Conservation (phyloP, 345 rosid species). For the Eucalyptus rudis region DNA sequence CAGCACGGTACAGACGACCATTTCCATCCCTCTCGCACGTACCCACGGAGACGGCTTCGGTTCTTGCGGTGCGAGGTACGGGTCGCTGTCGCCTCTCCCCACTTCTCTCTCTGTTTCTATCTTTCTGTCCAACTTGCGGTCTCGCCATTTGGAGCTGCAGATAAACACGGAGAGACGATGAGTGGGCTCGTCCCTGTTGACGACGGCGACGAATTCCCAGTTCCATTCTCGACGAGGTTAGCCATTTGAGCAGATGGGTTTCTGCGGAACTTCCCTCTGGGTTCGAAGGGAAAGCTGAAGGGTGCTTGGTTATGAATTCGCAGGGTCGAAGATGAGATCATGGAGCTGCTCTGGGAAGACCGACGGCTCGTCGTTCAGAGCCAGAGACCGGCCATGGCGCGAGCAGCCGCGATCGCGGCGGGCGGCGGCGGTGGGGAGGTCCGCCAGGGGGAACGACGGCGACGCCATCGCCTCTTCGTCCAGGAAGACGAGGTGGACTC, state of each 20-base stretch:
- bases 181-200: neutral
- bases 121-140: neutral
- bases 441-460: neutral
- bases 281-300: neutral
- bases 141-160: neutral
- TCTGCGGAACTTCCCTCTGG: neutral
- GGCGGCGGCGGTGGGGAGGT: neutral
- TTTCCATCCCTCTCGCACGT: neutral
- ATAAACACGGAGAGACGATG: neutral
- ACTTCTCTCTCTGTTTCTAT: neutral
- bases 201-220: neutral
- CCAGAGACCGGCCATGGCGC: slow-evolving; percentile 27
- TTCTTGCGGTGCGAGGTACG: neutral
- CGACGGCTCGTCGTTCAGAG: slow-evolving; percentile 61
- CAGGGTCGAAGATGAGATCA: slow-evolving; percentile 53
- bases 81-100: neutral
- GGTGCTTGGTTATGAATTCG: neutral
- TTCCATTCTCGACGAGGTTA: neutral
- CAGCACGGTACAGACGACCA: neutral
- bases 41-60: neutral
- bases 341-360: slow-evolving; percentile 85
- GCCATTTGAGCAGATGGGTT: neutral
- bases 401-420: neutral
- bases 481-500: slow-evolving; percentile 78
- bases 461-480: slow-evolving; percentile 18